Base-by-base conservation (phyloP, 306 rosid genomes). In the Abrus precatorius region DNA sequence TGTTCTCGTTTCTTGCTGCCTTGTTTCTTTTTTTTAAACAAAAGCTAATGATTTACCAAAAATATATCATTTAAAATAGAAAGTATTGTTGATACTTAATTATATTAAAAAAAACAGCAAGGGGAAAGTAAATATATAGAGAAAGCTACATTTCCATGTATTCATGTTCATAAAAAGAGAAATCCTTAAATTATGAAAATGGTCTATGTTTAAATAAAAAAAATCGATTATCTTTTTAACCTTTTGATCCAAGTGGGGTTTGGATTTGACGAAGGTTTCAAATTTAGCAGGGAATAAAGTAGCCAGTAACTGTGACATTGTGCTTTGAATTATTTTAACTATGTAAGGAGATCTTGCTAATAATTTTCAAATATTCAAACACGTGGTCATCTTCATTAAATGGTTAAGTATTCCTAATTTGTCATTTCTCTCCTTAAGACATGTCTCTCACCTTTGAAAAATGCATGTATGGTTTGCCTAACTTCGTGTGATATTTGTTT, bases 391-490 rank as follows among this genome's bases (percentile, higher is more conserved):
- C 6, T 74, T 55, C 2, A 41, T 63, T 72, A 63, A 70, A 72
- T 60, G 34, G 30, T 59, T 74, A 38, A 34, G 32, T 56, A 29
- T 63, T 44, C 56, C 10, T 34, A 54, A 52, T 44, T 61, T 60
- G 44, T 47, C 45, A 54, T 53, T 45, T 53, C 3, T 14, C 27
- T 5, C 61, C 73, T 45, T 12, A 10, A 61, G 6, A 20, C n/a
- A 27, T 38, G 13, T 11, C 30, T 27, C 13, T 10, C 1, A 47
- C 27, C 0, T 75, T 57, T 57, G 64, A 61, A 78, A 75, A 64
- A 77, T 44, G 59, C 48, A 54, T 45, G 29, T 3, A 47, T 63
- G 33, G 82, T 36, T 41, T 66, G 75, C 86, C 79, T 62, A 85
- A 82, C 81, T 77, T 74, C 69, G 28, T 45, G 33, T 1, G 11